Conservation (phyloP, 2,329 filamentous ascomycete genomes). For the Trichoderma breve region DNA sequence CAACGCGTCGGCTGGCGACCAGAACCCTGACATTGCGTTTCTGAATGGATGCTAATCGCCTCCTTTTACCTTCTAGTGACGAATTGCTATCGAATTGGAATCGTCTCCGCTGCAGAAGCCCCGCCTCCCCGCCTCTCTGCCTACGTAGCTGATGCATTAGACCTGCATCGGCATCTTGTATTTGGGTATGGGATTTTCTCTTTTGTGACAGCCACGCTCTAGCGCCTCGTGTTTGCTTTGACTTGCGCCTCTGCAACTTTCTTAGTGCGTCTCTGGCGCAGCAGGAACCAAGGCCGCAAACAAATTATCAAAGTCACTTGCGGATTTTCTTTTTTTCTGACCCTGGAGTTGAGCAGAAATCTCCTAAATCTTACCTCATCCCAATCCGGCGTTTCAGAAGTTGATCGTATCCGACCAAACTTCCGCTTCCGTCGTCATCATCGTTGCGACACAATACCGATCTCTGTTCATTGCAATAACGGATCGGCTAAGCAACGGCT, state of each 20-base stretch:
- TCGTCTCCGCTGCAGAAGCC: conserved; percentile 18
- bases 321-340: background rate
- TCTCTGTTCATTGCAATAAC: background rate
- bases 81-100: conserved; percentile 18
- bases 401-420: background rate
- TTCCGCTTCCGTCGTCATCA: background rate
- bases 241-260: background rate
- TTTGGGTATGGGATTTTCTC: background rate
- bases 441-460: background rate
- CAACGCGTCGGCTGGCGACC: conserved; percentile 4
- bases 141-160: conserved; percentile 19
- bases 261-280: background rate
- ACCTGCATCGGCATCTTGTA: conserved; percentile 13
- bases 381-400: background rate
- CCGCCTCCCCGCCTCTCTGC: conserved; percentile 15
- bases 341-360: background rate
- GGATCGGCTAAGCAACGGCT: background rate
- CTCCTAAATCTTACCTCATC: background rate
- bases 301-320: background rate
- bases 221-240: conserved; percentile 4
- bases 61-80: conserved; percentile 14
- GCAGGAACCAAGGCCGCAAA: background rate
- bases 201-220: background rate
- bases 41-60: conserved; percentile 18
- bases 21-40: conserved; percentile 7